Conservation (phyloP, 768 basidiomycete species). For the Mycena alexandri region DNA sequence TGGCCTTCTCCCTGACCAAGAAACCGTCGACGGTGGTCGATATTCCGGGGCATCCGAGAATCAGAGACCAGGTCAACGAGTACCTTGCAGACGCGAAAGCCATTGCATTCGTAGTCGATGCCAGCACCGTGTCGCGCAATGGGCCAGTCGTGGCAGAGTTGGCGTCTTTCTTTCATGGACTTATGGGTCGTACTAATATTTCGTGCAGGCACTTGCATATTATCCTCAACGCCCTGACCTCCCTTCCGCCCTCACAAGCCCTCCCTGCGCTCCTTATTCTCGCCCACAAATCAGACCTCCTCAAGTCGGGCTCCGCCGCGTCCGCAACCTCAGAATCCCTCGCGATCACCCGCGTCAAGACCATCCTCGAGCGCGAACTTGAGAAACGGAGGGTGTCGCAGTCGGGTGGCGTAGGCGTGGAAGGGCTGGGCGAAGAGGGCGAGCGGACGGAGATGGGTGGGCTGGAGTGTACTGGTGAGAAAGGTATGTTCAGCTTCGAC, state of each 20-base stretch:
- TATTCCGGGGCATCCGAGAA: slow-evolving; percentile 87
- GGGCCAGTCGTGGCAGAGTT: slow-evolving; percentile 85
- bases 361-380: slow-evolving; percentile 86
- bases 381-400: slow-evolving; percentile 80
- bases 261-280: slow-evolving; percentile 74
- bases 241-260: slow-evolving; percentile 77
- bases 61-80: slow-evolving; percentile 80
- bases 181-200: slow-evolving; percentile 14
- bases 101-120: slow-evolving; percentile 84
- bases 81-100: slow-evolving; percentile 72
- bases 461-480: slow-evolving; percentile 73
- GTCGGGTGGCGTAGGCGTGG: slow-evolving; percentile 74
- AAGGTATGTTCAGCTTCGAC: slow-evolving; percentile 74
- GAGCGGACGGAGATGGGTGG: slow-evolving; percentile 77
- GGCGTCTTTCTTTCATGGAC: slow-evolving; percentile 47
- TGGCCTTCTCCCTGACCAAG: slow-evolving; percentile 56
- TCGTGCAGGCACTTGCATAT: slow-evolving; percentile 71
- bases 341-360: slow-evolving; percentile 78
- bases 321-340: slow-evolving; percentile 56
- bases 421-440: slow-evolving; percentile 80
- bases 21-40: slow-evolving; percentile 72
- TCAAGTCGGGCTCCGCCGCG: slow-evolving; percentile 60
- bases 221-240: slow-evolving; percentile 76
- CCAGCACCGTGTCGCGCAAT: slow-evolving; percentile 82
- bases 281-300: slow-evolving; percentile 82